Percentiles rank a stretch among this genome's conserved stretches.
Conservation (phyloP, 495 filamentous ascomycete genomes). For the Parathielavia hyrcaniae region DNA sequence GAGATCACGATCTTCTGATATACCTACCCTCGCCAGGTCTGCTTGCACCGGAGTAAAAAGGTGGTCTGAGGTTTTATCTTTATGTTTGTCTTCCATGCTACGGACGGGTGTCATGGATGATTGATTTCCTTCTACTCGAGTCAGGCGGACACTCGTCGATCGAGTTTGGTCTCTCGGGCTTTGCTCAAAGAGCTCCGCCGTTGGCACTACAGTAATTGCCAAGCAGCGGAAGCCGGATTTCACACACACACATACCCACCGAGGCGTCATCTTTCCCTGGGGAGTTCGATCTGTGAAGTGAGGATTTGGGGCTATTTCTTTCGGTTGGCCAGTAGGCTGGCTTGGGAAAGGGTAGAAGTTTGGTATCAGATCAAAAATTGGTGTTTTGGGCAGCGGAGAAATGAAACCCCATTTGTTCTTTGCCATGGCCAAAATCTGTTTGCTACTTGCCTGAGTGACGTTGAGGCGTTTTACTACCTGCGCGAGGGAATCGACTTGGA, state of each 20-base stretch:
- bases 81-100: background rate
- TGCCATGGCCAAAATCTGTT: background rate
- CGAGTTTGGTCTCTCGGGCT: background rate
- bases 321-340: background rate
- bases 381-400: conserved; percentile 10
- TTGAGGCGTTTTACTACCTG: too few relatives aligned
- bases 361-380: background rate
- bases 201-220: background rate
- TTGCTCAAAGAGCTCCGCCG: background rate
- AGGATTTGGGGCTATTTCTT: background rate
- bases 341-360: background rate
- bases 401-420: background rate
- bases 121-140: background rate
- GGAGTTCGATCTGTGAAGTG: background rate
- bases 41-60: background rate
- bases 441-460: background rate
- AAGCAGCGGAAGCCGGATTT: conserved; percentile 3
- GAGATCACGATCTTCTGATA: conserved; percentile 24
- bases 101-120: conserved; percentile 4
- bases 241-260: background rate
- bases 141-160: background rate
- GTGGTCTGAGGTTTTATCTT: conserved; percentile 2
- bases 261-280: background rate
- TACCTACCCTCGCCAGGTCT: background rate
- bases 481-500: too few relatives aligned